Base-by-base conservation (phyloP, 257 asterid genomes). In the Fraxinus excelsior region DNA sequence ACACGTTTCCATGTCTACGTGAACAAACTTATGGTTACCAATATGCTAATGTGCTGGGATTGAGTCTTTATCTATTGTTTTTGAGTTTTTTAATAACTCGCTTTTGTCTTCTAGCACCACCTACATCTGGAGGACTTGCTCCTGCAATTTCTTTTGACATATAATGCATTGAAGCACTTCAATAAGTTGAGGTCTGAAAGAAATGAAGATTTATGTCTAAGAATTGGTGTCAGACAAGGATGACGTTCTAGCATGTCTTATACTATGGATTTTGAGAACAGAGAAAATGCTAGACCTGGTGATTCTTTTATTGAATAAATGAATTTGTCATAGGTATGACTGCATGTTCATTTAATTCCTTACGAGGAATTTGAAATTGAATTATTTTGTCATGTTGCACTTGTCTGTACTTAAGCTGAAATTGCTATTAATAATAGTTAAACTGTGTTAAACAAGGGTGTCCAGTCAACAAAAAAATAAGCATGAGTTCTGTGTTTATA, bases 191-290 rank as follows among this genome's bases (percentile, higher is more conserved):
- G 91, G 84, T 67, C 91, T 0, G 97, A 91, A 74, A 58, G 65
- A 71, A 87, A 67, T 53, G 95, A 90, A 74, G 97, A 94, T 76
- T 84, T 94, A 67, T 90, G 91, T 85, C 90, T 94, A 13, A 88
- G 98, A 88, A 94, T 94, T 71, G 98, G 98, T 72, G 98, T 94
- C 74, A 94, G 85, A 81, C 99, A 92, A 86, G 99, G 99, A 77
- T 97, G 99, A 77, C 92, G 99, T 87, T 94, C 99, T 28, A 97
- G 99, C 68, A 72, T 94, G 97, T 94, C 99, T 70, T 94, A 94
- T 80, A 90, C 92, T 25, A 92, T 94, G 97, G 99, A 94, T 80
- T 94, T 94, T 73, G 99, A 92, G 87, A 87, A 89, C 87, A 88
- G 86, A 83, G 92, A 80, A 40, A 91, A 90, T 51, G 82, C 91